Base-by-base conservation (phyloP, 495 filamentous ascomycete species). In the Aspergillus saccharolyticus region DNA sequence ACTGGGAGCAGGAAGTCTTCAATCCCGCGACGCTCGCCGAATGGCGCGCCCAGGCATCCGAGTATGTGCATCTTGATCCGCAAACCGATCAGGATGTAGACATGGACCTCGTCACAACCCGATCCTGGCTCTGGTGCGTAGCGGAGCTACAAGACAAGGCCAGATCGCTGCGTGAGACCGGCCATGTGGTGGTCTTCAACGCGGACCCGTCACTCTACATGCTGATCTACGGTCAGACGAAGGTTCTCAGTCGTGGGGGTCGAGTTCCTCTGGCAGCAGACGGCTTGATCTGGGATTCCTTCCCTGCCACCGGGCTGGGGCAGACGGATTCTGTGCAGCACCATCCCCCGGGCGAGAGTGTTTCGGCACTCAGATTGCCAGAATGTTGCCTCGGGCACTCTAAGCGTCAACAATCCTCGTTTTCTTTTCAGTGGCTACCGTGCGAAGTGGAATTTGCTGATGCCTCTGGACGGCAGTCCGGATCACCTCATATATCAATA, bases 401-500 rank as follows among this genome's bases (percentile, higher is more conserved):
- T 1, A 46, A 21, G 21, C n/a, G 10, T 5, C n/a, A 8, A 46
- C 44, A 46, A 18, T 10, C 4, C 7, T 46, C 44, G 1, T 46
- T 15, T 46, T 15, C 1, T 18, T 46, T 20, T 9, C 84, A 87
- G 57, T 86, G 80, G 83, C 68, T 86, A 19, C 84, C 84, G 0
- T 77, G 74, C 44, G 74, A 85, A 18, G 75, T 87, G 18, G 53
- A 68, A 17, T 73, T 83, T 47, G 52, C 57, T 0, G 67, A 65
- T 18, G 44, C 59, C 24, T 16, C 50, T n/a, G 50, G 17, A 71
- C 20, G 53, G 56, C 45, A 25, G 47, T 54, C 42, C 43, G 33
- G 56, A 45, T 58, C 60, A 59, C 53, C 56, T 73, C 67, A 21
- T 82, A 86, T 58, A 78, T 87, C 67, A 86, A 87, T 59, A 86